phyloP scores from a whole-genome alignment of 73 alveolate genomes.

The Paramecium biaurelia region DNA sequence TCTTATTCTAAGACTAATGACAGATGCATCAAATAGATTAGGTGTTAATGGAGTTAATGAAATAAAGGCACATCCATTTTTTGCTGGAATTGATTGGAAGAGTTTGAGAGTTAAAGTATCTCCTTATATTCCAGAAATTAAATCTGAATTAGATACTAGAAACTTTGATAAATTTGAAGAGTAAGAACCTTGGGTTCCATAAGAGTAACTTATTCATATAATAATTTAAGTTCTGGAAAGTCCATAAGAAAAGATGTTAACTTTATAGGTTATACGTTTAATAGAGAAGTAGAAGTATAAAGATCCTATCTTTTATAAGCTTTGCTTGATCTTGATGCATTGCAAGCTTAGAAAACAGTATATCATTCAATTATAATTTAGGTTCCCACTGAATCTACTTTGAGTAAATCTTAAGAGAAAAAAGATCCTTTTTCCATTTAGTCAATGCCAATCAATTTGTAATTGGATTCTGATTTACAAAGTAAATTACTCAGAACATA shows the following conservation, averaged over 20 bases:
- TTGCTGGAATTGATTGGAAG: conserved; percentile 88
- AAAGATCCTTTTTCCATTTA: background rate
- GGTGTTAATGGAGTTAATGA: conserved; percentile 89
- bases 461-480: conserved; percentile 5
- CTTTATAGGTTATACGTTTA: conserved; percentile 68
- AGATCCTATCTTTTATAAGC: conserved; percentile 53
- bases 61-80: conserved; percentile 94
- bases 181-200: conserved; percentile 87
- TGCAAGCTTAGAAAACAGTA: conserved; percentile 38
- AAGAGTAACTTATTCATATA: background rate
- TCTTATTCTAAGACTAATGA: conserved; percentile 74
- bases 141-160: conserved; percentile 75
- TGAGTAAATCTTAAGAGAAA: background rate
- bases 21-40: conserved; percentile 76
- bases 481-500: conserved; percentile 2
- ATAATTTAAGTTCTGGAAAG: conserved; percentile 26
- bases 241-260: conserved; percentile 59
- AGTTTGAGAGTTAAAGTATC: conserved; percentile 75
- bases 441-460: background rate
- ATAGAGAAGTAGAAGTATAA: conserved; percentile 63
- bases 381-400: background rate
- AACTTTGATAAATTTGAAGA: conserved; percentile 92
- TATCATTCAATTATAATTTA: background rate
- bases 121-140: conserved; percentile 82
- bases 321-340: conserved; percentile 39